Evolutionary conservation across 192 early-diverging fungal species (phyloP).

Genomic region (Umbelopsis isabellina): DNA sequence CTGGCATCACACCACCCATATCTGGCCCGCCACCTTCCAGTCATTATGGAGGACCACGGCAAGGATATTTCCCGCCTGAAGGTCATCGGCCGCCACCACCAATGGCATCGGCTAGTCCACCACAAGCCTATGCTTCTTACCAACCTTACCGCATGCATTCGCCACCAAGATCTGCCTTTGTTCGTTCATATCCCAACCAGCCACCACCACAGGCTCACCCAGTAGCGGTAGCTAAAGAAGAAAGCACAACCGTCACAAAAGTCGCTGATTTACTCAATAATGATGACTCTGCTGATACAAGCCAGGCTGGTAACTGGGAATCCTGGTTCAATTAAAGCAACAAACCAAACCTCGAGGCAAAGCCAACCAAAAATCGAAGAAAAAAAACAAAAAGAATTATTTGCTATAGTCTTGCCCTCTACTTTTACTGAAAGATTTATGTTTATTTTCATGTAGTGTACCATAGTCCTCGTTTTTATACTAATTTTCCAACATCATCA

Average conservation of each 20-base stretch:
- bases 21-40: not conserved
- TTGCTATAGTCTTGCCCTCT: too few species aligned
- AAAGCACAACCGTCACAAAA: constrained; percentile 27
- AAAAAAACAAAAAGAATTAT: too few species aligned
- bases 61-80: constrained; percentile 23
- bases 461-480: not conserved
- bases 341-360: too few species aligned
- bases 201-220: not conserved
- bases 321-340: constrained; percentile 35
- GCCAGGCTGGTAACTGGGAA: constrained; percentile 36
- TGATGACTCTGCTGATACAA: constrained; percentile 39
- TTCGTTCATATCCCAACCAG: not conserved
- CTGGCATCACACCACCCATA: not conserved
- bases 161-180: constrained; percentile 18
- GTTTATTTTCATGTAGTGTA: too few species aligned
- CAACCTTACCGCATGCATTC: constrained; percentile 12
- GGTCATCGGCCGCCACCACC: not conserved
- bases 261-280: constrained; percentile 42
- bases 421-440: too few species aligned
- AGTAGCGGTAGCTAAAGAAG: not conserved
- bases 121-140: constrained; percentile 14
- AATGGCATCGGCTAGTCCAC: not conserved
- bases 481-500: not conserved
- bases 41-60: constrained; percentile 11
- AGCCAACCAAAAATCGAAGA: too few species aligned